Conservation (phyloP, 768 basidiomycete genomes). For the Collybiopsis luxurians region DNA sequence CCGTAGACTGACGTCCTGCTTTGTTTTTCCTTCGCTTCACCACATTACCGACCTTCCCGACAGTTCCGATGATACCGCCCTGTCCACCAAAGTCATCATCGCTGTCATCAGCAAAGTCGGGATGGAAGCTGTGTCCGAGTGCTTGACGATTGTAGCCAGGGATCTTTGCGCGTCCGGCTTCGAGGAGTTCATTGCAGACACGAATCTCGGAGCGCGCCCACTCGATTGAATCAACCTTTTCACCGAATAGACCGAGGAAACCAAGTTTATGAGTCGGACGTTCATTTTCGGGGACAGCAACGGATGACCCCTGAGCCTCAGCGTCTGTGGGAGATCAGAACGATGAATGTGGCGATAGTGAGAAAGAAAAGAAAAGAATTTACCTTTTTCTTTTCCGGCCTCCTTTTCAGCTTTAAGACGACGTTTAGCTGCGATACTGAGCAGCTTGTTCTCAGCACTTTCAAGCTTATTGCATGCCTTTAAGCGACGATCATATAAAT, state of each 20-base stretch:
- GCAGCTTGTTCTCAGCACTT: conserved; percentile 74
- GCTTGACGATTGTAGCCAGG: not conserved
- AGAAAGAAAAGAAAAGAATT: not conserved
- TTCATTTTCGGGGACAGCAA: conserved; percentile 35
- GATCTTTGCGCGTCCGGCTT: conserved; percentile 39
- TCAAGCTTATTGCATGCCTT: conserved; percentile 80
- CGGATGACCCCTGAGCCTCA: not conserved
- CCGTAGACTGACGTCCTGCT: conserved; percentile 9
- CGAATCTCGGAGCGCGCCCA: conserved; percentile 81
- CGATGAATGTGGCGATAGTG: not conserved
- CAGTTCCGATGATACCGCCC: conserved; percentile 3
- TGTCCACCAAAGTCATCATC: conserved; percentile 8
- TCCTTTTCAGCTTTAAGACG: conserved; percentile 51
- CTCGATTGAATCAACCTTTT: conserved; percentile 92
- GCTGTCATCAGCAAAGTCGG: conserved; percentile 6
- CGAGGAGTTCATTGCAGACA: conserved; percentile 48
- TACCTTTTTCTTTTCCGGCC: conserved; percentile 28
- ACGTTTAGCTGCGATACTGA: conserved; percentile 76
- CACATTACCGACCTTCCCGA: conserved; percentile 1
- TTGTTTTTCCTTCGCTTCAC: conserved; percentile 5
- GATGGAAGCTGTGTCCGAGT: not conserved
- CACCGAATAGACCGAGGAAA: conserved; percentile 60
- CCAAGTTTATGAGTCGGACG: conserved; percentile 81
- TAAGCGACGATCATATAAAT: conserved; percentile 73
- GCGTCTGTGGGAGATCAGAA: not conserved